Conservation (phyloP, 2,329 filamentous ascomycete genomes). For the Leptodontidium sp. region DNA sequence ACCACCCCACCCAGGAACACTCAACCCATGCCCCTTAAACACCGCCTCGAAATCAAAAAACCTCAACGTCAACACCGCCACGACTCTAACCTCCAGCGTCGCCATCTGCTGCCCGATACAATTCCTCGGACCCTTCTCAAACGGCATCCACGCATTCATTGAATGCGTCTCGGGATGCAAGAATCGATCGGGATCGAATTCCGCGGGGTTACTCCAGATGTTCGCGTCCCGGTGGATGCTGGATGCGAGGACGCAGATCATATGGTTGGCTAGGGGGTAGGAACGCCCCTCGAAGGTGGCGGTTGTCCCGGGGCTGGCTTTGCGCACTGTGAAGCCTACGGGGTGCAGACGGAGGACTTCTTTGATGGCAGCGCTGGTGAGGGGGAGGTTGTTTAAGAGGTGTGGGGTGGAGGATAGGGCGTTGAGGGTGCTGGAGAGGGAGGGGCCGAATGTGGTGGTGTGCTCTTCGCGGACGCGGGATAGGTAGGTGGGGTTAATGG, state of each 20-base stretch:
- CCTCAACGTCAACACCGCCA: conserved; percentile 55
- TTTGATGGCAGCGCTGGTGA: conserved; percentile 32
- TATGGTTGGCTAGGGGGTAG: conserved; percentile 28
- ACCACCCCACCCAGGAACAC: conserved; percentile 32
- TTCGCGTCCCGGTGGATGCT: conserved; percentile 53
- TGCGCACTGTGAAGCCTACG: conserved; percentile 26
- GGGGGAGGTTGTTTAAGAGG: conserved; percentile 33
- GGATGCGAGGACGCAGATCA: conserved; percentile 24
- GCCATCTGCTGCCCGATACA: conserved; percentile 66
- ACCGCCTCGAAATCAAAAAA: conserved; percentile 56
- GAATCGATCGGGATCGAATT: conserved; percentile 59
- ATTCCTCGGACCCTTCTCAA: conserved; percentile 61
- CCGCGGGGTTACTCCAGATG: conserved; percentile 46
- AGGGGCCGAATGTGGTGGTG: conserved; percentile 23
- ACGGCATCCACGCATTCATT: conserved; percentile 60
- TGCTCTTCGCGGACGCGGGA: conserved; percentile 30
- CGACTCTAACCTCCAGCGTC: conserved; percentile 56
- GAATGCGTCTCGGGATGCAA: conserved; percentile 46
- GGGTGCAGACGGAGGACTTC: conserved; percentile 34
- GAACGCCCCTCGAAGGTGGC: conserved; percentile 25
- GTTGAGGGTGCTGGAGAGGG: conserved; percentile 14
- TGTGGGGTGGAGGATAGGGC: conserved; percentile 23
- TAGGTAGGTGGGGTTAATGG: conserved; percentile 29
- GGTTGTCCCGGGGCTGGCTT: conserved; percentile 22
- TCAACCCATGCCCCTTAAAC: conserved; percentile 44